Conservation (phyloP, 345 rosid genomes). For the sweet orange (Citrus sinensis) region DNA sequence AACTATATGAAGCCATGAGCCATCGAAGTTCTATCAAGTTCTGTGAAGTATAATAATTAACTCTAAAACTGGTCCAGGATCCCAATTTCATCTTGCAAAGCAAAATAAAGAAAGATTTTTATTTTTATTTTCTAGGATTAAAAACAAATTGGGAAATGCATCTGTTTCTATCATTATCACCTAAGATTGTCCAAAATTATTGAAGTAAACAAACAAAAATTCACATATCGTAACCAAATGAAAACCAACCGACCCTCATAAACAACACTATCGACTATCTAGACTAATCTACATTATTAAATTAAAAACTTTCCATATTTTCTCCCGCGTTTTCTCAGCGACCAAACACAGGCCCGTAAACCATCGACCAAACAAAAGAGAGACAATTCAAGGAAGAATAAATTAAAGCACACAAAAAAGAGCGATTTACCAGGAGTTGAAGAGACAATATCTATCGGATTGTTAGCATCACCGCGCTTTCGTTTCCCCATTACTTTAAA, state of each 20-base stretch:
- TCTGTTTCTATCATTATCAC: not conserved
- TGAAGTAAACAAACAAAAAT: not conserved
- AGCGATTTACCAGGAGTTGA: not conserved
- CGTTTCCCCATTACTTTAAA: constrained; percentile 13
- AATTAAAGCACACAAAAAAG: not conserved
- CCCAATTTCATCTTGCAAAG: not conserved
- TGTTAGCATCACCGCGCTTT: constrained; percentile 7
- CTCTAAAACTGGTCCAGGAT: not conserved
- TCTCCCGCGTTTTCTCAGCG: not conserved
- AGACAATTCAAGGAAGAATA: not conserved
- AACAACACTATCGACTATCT: not conserved
- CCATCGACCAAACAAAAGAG: not conserved
- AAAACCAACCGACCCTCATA: not conserved
- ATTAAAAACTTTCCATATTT: not conserved
- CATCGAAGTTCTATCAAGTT: not conserved
- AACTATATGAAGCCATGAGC: not conserved
- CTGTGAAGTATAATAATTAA: not conserved
- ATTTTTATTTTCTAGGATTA: no score
- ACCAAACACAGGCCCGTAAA: not conserved
- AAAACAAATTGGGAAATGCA: not conserved
- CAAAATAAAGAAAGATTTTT: not conserved
- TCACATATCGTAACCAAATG: not conserved
- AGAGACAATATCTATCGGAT: constrained; percentile 18
- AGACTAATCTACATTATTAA: not conserved
- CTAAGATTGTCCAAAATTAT: not conserved